A percentile compares a stretch with the other conserved stretches of the same genome.
Conservation (phyloP, 2,329 filamentous ascomycete genomes). For the Achaetomium macrosporum region DNA sequence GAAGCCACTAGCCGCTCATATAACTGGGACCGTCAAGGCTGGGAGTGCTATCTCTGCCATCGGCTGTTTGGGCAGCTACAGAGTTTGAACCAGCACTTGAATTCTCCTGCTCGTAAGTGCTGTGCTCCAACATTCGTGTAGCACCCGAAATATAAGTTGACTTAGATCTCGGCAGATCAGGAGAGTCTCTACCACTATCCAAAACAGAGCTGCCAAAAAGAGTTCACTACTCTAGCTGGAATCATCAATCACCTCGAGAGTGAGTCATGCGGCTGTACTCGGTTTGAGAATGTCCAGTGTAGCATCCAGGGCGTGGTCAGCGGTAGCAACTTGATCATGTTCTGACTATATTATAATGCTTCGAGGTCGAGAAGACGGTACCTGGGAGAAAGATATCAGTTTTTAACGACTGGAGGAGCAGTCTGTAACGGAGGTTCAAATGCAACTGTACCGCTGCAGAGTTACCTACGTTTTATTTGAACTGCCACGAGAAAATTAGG, state of each 20-base stretch:
- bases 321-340: constrained; percentile 15
- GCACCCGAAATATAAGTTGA: too few relatives aligned
- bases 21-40: constrained; percentile 42
- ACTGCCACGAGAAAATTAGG: constrained; percentile 25
- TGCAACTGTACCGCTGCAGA: too few relatives aligned
- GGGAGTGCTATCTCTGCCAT: constrained; percentile 51
- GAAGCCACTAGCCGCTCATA: constrained; percentile 34
- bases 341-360: too few relatives aligned
- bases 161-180: too few relatives aligned
- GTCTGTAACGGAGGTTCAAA: too few relatives aligned
- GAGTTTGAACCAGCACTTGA: constrained; percentile 47
- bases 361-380: too few relatives aligned
- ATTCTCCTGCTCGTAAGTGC: constrained; percentile 45
- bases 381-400: too few relatives aligned
- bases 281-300: constrained; percentile 34
- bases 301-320: constrained; percentile 21
- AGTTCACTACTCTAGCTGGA: constrained; percentile 37
- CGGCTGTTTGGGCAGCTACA: constrained; percentile 33
- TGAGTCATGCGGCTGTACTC: constrained; percentile 35
- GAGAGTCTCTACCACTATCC: constrained; percentile 38
- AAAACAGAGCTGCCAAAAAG: constrained; percentile 28
- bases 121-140: too few relatives aligned
- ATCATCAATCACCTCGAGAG: constrained; percentile 41
- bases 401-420: too few relatives aligned
- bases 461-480: too few relatives aligned